A percentile compares a stretch with the other conserved stretches of the same genome.
phyloP scores from a whole-genome alignment of 257 asterid genomes.

The Solanum sejunctum region DNA sequence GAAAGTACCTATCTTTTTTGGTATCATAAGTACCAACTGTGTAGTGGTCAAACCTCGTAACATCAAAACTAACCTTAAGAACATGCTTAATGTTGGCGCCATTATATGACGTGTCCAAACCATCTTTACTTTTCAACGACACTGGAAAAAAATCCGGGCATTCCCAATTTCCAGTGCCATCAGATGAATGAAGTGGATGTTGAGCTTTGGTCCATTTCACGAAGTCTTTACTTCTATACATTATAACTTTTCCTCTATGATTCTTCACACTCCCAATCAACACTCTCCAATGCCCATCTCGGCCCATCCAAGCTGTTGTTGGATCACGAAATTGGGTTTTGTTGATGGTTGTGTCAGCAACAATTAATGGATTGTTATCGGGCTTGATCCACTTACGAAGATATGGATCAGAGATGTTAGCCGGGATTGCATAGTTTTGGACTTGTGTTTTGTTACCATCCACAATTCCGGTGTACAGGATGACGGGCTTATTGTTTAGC shows the following conservation, averaged over 20 bases:
- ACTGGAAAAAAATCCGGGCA: conserved; percentile 75
- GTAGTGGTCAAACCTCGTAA: conserved; percentile 34
- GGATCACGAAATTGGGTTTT: conserved; percentile 68
- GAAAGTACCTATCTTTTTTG: conserved; percentile 25
- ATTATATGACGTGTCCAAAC: conserved; percentile 35
- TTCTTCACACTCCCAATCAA: conserved; percentile 25
- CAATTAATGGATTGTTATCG: conserved; percentile 51
- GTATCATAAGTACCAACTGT: conserved; percentile 39
- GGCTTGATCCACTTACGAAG: conserved; percentile 62
- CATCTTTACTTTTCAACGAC: conserved; percentile 8
- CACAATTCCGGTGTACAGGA: conserved; percentile 65
- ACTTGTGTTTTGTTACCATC: conserved; percentile 41
- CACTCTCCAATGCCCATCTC: conserved; percentile 47
- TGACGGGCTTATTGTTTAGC: conserved; percentile 55
- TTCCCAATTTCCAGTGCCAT: conserved; percentile 54
- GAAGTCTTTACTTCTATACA: conserved; percentile 55
- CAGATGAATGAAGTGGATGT: conserved; percentile 27
- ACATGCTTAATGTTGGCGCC: conserved; percentile 40
- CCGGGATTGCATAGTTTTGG: conserved; percentile 73
- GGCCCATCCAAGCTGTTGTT: conserved; percentile 59
- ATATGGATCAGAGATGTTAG: conserved; percentile 48
- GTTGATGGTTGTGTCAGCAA: conserved; percentile 21
- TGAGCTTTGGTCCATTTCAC: conserved; percentile 39
- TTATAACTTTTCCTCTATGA: conserved; percentile 22
- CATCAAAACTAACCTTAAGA: conserved; percentile 56